phyloP scores from a whole-genome alignment of 768 basidiomycete genomes.

The Saitozyma podzolica region DNA sequence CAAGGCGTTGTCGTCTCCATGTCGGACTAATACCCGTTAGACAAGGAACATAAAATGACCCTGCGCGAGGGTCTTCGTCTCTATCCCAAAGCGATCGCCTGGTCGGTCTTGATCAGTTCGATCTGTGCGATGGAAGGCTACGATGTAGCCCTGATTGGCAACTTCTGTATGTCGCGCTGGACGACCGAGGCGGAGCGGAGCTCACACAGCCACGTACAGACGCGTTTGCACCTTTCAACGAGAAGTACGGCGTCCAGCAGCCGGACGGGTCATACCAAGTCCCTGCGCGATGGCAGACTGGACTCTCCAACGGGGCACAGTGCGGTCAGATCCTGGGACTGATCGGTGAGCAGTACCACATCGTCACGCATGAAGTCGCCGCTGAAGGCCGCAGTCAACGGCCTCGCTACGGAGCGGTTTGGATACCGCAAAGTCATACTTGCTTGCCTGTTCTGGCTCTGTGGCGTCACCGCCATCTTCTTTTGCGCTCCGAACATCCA shows the following conservation, averaged over 20 bases:
- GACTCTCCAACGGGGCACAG: conserved; percentile 52
- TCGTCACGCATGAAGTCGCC: neutral
- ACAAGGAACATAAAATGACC: conserved; percentile 51
- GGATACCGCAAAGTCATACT: conserved; percentile 52
- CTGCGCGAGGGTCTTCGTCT: conserved; percentile 47
- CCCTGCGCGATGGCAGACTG: conserved; percentile 54
- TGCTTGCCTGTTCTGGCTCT: conserved; percentile 35
- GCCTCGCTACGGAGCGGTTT: conserved; percentile 49
- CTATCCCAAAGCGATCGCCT: conserved; percentile 53
- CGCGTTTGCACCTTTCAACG: conserved; percentile 48
- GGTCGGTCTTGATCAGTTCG: conserved; percentile 44
- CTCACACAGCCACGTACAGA: conserved; percentile 8
- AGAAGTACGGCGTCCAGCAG: conserved; percentile 35
- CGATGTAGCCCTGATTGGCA: conserved; percentile 35
- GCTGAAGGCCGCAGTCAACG: conserved; percentile 41
- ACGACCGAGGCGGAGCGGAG: conserved; percentile 4
- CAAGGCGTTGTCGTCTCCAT: neutral
- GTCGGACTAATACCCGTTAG: conserved; percentile 9
- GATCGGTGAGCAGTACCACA: conserved; percentile 18
- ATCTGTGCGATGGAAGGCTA: conserved; percentile 51
- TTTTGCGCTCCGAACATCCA: conserved; percentile 36
- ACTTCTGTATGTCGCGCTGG: conserved; percentile 24
- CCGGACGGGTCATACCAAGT: conserved; percentile 49
- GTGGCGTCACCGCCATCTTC: conserved; percentile 43
- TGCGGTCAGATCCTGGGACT: conserved; percentile 53